Base-by-base conservation (phyloP, 2,329 filamentous ascomycete species). In the Stagonosporopsis tanaceti region DNA sequence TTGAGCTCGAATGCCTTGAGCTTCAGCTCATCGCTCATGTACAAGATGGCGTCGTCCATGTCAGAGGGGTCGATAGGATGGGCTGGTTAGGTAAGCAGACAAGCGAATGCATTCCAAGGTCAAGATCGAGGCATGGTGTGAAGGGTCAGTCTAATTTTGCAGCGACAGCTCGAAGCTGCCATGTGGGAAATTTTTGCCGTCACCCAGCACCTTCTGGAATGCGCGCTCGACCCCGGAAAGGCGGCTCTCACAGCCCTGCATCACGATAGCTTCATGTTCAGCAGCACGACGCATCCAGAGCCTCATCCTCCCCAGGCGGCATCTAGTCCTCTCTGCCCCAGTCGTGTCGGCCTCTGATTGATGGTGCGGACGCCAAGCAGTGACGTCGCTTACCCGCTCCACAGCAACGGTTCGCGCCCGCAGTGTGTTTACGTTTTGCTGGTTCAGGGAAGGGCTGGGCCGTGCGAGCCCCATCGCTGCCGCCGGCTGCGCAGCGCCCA, bases 361-460 rank as follows among this genome's bases (percentile, higher is more conserved):
- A 62, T 59, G 51, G 57, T 41, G 64, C 60, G 65, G 60, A 60
- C 52, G 64, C 68, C 64, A 67, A 63, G 61, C 44, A 38, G 65
- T 72, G 70, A 73, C 69, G 71, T 73, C 62, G 63, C 57, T 59
- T 64, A 59, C 54, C 54, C 47, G 53, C 40, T 54, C 47, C 61
- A 51, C 53, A 60, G 65, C 67, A 72, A 71, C 68, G 47, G 20
- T 37, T 38, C 38, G 48, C 54, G 54, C 46, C 39, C 34, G 63
- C 54, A 51, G 53, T 69, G 72, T 73, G 72, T 73, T 74, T 65
- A 72, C 67, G 59, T 60, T 64, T 69, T 57, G 37, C 71, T 53
- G 42, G 39, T 63, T 71, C 48, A 42, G 70, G 70, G 46, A 60
- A 67, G 53, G 62, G 54, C 38, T 40, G 45, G 54, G 44, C 48